phyloP scores from a whole-genome alignment of 2,329 filamentous ascomycete genomes.

The Alternaria gaisen region DNA sequence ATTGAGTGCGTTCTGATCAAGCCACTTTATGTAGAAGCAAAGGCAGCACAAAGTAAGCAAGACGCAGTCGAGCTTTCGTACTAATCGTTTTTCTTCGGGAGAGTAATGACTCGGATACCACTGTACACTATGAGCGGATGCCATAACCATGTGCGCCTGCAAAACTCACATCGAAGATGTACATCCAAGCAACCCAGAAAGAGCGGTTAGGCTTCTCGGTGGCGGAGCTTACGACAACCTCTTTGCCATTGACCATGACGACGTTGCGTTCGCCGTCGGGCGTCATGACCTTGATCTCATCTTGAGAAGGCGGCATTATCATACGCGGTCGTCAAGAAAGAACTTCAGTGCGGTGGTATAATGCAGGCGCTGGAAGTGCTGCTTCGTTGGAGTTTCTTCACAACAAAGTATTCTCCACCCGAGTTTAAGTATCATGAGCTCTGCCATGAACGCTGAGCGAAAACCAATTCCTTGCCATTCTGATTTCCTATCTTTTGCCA shows the following conservation, averaged over 20 bases:
- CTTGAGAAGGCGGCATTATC: neutral
- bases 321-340: neutral
- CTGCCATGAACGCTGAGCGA: neutral
- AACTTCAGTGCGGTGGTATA: neutral
- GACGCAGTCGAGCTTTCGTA: slow-evolving; percentile 31
- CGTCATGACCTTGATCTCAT: neutral
- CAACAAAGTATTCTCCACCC: neutral
- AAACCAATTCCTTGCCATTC: neutral
- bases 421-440: neutral
- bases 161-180: slow-evolving; percentile 28
- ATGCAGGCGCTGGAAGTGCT: neutral
- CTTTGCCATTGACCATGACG: slow-evolving; percentile 25
- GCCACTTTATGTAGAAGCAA: slow-evolving; percentile 36
- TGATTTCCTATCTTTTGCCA: neutral
- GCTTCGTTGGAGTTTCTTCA: neutral
- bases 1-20: slow-evolving; percentile 32
- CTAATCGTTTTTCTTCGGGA: slow-evolving; percentile 29
- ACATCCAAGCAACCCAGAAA: slow-evolving; percentile 28
- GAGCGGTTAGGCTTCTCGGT: slow-evolving; percentile 27
- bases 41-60: slow-evolving; percentile 31
- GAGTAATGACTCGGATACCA: slow-evolving; percentile 34
- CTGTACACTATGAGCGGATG: neutral
- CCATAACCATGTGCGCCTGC: neutral
- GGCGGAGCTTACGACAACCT: slow-evolving; percentile 29
- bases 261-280: neutral